Evolutionary conservation across 2,329 filamentous ascomycete species (phyloP), one percentile per base, ranked within the genome.

Genomic region (Coniochaeta sp.): DNA sequence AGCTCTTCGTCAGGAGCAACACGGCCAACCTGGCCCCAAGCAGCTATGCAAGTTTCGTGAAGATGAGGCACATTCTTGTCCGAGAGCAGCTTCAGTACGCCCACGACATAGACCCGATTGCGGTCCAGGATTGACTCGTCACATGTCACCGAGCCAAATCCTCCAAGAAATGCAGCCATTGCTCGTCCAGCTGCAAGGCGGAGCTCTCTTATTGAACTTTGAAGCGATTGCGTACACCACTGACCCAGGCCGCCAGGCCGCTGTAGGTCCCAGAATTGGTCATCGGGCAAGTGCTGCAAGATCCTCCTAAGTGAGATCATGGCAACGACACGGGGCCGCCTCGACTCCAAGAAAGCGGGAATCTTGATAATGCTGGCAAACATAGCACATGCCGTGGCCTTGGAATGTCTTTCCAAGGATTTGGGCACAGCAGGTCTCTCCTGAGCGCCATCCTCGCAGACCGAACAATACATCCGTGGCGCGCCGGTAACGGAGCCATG

Each of bases 131-230:
- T 70, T 38, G 79, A 75, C 44, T 72, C 68, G 17, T 79, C 72
- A 40, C 63, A 58, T 65, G 44, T 59, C 7, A 64, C 42, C 12
- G n/a, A 40, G 38, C 58, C 83, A 58, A 74, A 70, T 50, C 77
- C 72, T 58, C 79, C 77, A 38, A 93, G 74, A 70, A 69, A 96
- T 0, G 81, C 52, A 19, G 57, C 56, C 64, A 64, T 61, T 59
- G 70, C 75, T 68, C 78, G 88, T 79, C 89, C 89, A 61, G 93
- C 89, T 40, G 89, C 89, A 66, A 97, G 84, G 34, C 93, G 87
- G 30, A 98, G 77, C 71, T 98, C 95, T 69, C 93, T 84, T 22
- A 91, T 73, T 1, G 93, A 96, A 72, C 93, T 96, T 64, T 88
- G 87, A 42, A 98, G 77, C 0, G 89, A 91, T 65, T 89, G 85